Conservation (phyloP, 139 green algal genomes). For the Zygnema circumcarinatum region DNA sequence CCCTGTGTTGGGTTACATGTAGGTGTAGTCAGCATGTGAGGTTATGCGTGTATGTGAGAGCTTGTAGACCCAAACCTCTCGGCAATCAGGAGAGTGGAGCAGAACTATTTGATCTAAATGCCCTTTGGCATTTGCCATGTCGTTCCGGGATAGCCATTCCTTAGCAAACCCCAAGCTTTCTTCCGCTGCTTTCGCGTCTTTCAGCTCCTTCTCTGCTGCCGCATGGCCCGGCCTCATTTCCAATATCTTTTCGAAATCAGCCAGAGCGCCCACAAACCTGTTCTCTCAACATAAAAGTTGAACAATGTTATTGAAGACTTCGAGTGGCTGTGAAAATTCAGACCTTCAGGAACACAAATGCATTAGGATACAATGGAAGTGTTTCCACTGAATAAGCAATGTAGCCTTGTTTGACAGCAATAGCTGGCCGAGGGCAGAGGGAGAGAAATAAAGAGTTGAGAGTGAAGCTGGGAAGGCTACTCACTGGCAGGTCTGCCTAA, state of each 20-base stretch:
- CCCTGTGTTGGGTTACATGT: no score
- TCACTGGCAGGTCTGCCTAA: conserved; percentile 44
- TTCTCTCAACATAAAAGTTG: background rate
- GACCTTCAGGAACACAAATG: conserved; percentile 5
- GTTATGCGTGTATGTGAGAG: no score
- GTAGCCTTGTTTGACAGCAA: no score
- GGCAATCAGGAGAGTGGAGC: conserved; percentile 45
- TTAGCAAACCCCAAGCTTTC: background rate
- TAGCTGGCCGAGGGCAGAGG: no score
- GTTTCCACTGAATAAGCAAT: no score
- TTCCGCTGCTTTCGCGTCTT: background rate
- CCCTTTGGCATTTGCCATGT: background rate
- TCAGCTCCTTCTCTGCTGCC: conserved; percentile 39
- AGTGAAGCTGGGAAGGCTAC: no score
- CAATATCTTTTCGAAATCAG: conserved; percentile 45
- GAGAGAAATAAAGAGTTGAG: no score
- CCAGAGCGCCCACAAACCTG: conserved; percentile 38
- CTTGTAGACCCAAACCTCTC: conserved; percentile 24
- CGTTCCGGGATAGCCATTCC: conserved; percentile 22
- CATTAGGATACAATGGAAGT: no score
- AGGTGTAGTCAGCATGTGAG: no score
- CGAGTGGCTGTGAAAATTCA: background rate
- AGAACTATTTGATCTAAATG: conserved; percentile 42
- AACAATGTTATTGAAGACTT: background rate
- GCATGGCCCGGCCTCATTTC: conserved; percentile 40